phyloP scores from a whole-genome alignment of 2,329 filamentous ascomycete species.

The Sporothrix phasma region DNA sequence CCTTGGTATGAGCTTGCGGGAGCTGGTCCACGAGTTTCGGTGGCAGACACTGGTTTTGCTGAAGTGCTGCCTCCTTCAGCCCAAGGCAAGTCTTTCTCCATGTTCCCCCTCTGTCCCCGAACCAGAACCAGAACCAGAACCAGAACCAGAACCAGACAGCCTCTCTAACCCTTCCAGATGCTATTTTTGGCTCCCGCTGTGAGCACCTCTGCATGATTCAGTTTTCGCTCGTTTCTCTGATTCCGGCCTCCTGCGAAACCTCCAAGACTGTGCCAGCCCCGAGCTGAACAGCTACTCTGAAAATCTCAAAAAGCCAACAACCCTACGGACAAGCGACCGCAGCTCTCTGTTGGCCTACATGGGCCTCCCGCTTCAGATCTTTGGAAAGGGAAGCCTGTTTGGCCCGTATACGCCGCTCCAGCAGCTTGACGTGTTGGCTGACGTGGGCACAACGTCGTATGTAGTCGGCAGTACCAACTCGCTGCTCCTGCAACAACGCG shows the following conservation, averaged over 20 bases:
- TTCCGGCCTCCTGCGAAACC: constrained; percentile 84
- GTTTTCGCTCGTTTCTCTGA: constrained; percentile 89
- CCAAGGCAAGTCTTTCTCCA: constrained; percentile 55
- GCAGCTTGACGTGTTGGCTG: constrained; percentile 81
- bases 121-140: too few species aligned
- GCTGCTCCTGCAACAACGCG: constrained; percentile 82
- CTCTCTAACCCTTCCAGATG: constrained; percentile 53
- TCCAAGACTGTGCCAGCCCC: constrained; percentile 96
- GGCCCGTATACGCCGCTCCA: constrained; percentile 95
- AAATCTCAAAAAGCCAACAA: constrained; percentile 65
- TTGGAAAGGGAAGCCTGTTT: constrained; percentile 91
- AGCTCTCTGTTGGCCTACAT: constrained; percentile 85
- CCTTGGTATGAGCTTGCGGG: constrained; percentile 76
- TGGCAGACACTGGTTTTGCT: constrained; percentile 89
- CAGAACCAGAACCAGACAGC: too few species aligned
- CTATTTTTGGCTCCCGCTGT: constrained; percentile 97
- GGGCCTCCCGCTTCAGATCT: constrained; percentile 89
- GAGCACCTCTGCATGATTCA: constrained; percentile 97
- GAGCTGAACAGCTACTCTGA: constrained; percentile 76
- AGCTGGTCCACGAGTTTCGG: constrained; percentile 88
- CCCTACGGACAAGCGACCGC: constrained; percentile 82
- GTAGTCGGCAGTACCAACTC: constrained; percentile 97
- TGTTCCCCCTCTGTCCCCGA: not conserved
- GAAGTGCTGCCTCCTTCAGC: constrained; percentile 87
- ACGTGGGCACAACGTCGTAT: constrained; percentile 92